Base-by-base conservation (phyloP, 2,329 filamentous ascomycete genomes). In the Fusarium virguliforme region DNA sequence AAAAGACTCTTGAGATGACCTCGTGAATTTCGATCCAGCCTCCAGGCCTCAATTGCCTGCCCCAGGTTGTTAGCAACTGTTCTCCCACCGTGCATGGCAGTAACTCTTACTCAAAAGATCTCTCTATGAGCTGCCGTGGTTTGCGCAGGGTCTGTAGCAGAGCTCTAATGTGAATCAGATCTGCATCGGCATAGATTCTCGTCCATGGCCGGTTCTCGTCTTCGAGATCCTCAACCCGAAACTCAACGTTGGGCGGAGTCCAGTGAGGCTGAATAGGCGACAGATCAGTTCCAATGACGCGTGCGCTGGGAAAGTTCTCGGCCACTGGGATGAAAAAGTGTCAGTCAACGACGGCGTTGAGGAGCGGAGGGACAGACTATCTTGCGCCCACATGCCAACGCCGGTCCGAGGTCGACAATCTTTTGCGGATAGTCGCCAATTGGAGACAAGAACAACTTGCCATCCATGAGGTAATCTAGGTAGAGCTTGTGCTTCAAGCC, bases 241-340 rank as follows among this genome's bases (percentile, higher is more conserved):
- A 90, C 50, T 84, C 83, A 35, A 89, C 81, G 69, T 91, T 91
- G 12, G 87, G 86, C 4, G 88, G 88, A 7, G 88, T 84, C 76
- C 79, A 83, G 28, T 77, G 74, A 3, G 81, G 82, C 50, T 85
- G 82, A n/a, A 84, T 83, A 7, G 82, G 81, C 9, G 82, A 83
- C 12, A 85, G 76, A 69, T 85, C 83, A 34, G 81, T 80, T 38
- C 85, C 85, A 40, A 83, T 81, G n/a, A 86, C 80, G 37, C 79
- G 80, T 40, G 84, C 83, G 50, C 83, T 82, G 34, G 84, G 84
- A 43, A 81, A 84, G 34, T 74, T 77, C 60, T 86, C 84, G 50
- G 83, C 85, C 57, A 85, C 85, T 86, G 66, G 38, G 28, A 57
- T 30, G 56, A 40, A 24, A 12, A 32, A n/a, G 50, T 68, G 69